Percentiles rank a stretch among this genome's conserved stretches.
Evolutionary conservation across 2,329 filamentous ascomycete genomes (phyloP).

Genomic region (Trichophyton benhamiae): DNA sequence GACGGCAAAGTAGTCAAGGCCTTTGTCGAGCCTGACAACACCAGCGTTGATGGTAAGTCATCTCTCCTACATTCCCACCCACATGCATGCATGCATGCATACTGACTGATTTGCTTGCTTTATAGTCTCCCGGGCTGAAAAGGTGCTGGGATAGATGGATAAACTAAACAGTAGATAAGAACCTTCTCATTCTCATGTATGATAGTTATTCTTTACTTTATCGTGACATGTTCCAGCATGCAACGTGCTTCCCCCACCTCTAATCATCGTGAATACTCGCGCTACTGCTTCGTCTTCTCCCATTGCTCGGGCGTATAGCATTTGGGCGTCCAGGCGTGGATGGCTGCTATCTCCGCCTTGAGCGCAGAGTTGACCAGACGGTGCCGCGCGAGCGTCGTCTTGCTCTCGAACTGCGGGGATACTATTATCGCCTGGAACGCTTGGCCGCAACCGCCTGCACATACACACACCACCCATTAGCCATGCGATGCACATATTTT

Average conservation of each 20-base stretch:
- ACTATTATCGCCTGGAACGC: slow-evolving; percentile 60
- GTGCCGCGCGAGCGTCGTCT: slow-evolving; percentile 70
- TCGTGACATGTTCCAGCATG: no score
- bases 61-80: not conserved
- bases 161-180: not conserved
- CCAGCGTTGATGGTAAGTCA: slow-evolving; percentile 57
- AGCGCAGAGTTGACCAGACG: slow-evolving; percentile 72
- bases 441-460: slow-evolving; percentile 55
- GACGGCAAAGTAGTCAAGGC: slow-evolving; percentile 72
- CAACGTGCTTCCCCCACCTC: no score
- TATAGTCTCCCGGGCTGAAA: slow-evolving; percentile 38
- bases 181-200: not conserved
- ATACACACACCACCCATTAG: not conserved
- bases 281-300: slow-evolving; percentile 48
- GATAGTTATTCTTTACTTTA: no score
- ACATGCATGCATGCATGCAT: not conserved
- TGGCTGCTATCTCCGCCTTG: slow-evolving; percentile 76
- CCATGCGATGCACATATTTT: no score
- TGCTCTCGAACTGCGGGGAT: slow-evolving; percentile 56
- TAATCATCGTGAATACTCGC: no score
- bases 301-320: slow-evolving; percentile 88
- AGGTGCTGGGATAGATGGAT: slow-evolving; percentile 32
- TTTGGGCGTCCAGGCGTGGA: slow-evolving; percentile 91
- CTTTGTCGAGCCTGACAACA: slow-evolving; percentile 80
- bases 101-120: not conserved